Percentiles rank a stretch among this genome's conserved stretches.
Conservation (phyloP, 2,329 filamentous ascomycete species). For the Akanthomyces uredinophilus region DNA sequence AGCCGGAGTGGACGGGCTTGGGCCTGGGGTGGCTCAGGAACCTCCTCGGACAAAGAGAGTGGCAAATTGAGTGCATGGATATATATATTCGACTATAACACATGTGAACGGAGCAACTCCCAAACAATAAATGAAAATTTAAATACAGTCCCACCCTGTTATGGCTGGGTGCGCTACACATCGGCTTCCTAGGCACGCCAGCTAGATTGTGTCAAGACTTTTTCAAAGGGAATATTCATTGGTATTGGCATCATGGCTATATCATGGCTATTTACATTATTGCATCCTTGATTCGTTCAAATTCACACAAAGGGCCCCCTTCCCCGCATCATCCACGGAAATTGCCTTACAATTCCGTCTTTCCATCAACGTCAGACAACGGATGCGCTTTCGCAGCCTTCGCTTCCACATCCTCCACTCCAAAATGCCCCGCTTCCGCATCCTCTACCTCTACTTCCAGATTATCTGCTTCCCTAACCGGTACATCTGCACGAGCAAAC, state of each 20-base stretch:
- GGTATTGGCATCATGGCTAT: slow-evolving; percentile 7
- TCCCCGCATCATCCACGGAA: no score
- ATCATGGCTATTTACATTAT: slow-evolving; percentile 14
- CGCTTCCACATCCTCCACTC: neutral
- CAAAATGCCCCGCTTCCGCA: neutral
- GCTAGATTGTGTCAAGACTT: neutral
- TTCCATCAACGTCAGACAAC: neutral
- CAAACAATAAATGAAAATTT: neutral
- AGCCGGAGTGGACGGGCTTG: slow-evolving; percentile 66
- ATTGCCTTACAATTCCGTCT: slow-evolving; percentile 4
- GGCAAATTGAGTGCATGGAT: slow-evolving; percentile 87
- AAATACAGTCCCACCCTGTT: neutral
- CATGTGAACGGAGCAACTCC: neutral
- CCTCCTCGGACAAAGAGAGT: slow-evolving; percentile 76
- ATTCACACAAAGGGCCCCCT: slow-evolving; percentile 1
- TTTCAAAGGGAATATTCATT: neutral
- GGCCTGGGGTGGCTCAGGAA: slow-evolving; percentile 83
- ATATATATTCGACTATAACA: slow-evolving; percentile 70
- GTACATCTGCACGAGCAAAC: slow-evolving; percentile 10
- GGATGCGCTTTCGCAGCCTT: neutral
- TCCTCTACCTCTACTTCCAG: neutral
- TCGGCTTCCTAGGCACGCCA: neutral
- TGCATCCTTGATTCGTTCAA: slow-evolving; percentile 11
- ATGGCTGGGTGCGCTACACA: neutral
- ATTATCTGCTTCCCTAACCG: neutral